Conservation (phyloP, 306 rosid species). For the Comarum palustre region DNA sequence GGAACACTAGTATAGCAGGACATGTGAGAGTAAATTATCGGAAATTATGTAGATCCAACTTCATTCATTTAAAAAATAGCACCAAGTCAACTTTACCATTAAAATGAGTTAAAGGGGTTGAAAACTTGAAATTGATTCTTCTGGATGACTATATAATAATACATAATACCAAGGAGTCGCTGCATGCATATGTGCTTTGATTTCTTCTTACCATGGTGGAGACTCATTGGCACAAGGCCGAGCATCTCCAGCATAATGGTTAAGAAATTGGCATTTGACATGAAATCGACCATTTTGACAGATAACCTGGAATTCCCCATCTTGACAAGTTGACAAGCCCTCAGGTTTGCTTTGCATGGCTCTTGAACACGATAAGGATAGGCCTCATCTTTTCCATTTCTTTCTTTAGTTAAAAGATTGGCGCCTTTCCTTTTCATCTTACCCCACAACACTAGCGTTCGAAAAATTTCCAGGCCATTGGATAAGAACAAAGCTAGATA, state of each 20-base stretch:
- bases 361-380: too few relatives aligned
- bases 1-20: background rate
- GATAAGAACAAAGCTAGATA: background rate
- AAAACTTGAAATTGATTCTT: background rate
- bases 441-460: too few relatives aligned
- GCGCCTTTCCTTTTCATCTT: too few relatives aligned
- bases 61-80: background rate
- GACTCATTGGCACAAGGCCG: too few relatives aligned
- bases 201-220: background rate
- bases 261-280: too few relatives aligned
- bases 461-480: background rate
- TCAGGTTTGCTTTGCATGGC: too few relatives aligned
- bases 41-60: background rate
- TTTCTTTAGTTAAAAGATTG: too few relatives aligned
- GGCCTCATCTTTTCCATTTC: too few relatives aligned
- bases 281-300: too few relatives aligned
- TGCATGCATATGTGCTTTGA: background rate
- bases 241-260: too few relatives aligned
- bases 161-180: background rate
- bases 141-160: background rate
- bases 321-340: too few relatives aligned
- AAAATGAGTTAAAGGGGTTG: background rate
- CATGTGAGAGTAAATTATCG: background rate
- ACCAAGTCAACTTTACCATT: background rate
- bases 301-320: too few relatives aligned